phyloP scores from a whole-genome alignment of 2,329 filamentous ascomycete species.

The Cladosporium sp. region DNA sequence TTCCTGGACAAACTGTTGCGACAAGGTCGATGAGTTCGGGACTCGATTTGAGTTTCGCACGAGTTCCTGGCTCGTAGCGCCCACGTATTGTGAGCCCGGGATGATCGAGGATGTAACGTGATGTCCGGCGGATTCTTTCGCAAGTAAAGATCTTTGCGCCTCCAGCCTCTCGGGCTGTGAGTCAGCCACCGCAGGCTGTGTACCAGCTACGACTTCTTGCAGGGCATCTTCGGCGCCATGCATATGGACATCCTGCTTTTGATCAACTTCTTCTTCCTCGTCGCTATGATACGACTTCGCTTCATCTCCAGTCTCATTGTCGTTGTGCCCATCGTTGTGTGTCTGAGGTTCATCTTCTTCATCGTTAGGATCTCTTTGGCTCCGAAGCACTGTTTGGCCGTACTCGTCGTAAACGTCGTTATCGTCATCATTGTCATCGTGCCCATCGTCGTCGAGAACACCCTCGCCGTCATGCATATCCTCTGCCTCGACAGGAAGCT shows the following conservation, averaged over 20 bases:
- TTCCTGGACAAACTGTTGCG: not conserved
- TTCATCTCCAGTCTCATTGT: not conserved
- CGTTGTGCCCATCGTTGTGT: not conserved
- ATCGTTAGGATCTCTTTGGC: constrained; percentile 31
- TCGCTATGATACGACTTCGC: not conserved
- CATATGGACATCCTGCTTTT: not conserved
- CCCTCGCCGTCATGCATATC: constrained; percentile 23
- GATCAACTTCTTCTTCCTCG: not conserved
- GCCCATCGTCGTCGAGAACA: constrained; percentile 19
- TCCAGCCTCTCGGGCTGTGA: constrained; percentile 45
- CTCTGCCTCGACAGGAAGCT: constrained; percentile 22
- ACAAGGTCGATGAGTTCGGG: constrained; percentile 9
- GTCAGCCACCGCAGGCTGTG: constrained; percentile 43
- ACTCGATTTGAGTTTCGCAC: not conserved
- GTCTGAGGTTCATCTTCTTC: not conserved
- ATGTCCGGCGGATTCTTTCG: constrained; percentile 26
- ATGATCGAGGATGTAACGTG: constrained; percentile 41
- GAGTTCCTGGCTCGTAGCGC: constrained; percentile 35
- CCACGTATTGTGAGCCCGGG: constrained; percentile 40
- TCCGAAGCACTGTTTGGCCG: constrained; percentile 39
- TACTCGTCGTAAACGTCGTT: constrained; percentile 42
- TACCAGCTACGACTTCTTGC: not conserved
- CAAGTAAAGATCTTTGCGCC: constrained; percentile 35
- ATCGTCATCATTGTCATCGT: constrained; percentile 26
- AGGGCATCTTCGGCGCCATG: not conserved